Evolutionary conservation across 306 rosid genomes (phyloP).

Genomic region (Quercus variabilis): DNA sequence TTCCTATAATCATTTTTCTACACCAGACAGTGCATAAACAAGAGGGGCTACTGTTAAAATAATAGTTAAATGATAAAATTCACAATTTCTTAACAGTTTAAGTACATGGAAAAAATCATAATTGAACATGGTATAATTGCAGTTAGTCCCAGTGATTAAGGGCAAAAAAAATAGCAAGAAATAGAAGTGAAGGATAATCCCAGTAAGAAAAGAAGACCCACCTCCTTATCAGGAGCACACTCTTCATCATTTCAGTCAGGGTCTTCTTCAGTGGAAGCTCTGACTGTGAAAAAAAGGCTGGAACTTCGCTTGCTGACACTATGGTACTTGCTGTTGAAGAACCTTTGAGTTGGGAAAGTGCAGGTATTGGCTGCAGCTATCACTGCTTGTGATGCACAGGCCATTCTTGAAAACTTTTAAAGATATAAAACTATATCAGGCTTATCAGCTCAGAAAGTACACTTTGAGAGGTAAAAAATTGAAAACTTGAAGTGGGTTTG

Average conservation of each 20-base stretch:
- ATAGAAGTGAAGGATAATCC: neutral
- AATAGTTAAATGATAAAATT: too few species aligned
- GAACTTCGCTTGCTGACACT: slow-evolving; percentile 23
- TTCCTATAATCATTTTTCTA: neutral
- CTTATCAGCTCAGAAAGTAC: neutral
- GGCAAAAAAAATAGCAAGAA: neutral
- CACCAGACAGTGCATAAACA: neutral
- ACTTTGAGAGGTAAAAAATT: neutral
- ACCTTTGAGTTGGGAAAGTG: slow-evolving; percentile 37
- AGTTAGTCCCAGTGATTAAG: too few species aligned
- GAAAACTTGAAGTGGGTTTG: neutral
- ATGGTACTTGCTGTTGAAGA: slow-evolving; percentile 32
- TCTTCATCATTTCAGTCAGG: slow-evolving; percentile 81
- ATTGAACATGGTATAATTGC: too few species aligned
- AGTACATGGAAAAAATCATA: too few species aligned
- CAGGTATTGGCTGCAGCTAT: slow-evolving; percentile 52
- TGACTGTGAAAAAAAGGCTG: slow-evolving; percentile 27
- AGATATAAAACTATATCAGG: too few species aligned
- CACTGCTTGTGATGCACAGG: slow-evolving; percentile 62
- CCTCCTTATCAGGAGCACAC: slow-evolving; percentile 95
- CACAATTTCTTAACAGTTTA: too few species aligned
- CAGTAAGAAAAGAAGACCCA: slow-evolving; percentile 12
- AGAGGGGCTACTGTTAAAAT: neutral
- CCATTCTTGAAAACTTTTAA: slow-evolving; percentile 32
- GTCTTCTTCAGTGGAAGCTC: slow-evolving; percentile 77